Conservation (phyloP, 1,284 basidiomycete genomes). For the Microbotryum lychnidis-dioicae region DNA sequence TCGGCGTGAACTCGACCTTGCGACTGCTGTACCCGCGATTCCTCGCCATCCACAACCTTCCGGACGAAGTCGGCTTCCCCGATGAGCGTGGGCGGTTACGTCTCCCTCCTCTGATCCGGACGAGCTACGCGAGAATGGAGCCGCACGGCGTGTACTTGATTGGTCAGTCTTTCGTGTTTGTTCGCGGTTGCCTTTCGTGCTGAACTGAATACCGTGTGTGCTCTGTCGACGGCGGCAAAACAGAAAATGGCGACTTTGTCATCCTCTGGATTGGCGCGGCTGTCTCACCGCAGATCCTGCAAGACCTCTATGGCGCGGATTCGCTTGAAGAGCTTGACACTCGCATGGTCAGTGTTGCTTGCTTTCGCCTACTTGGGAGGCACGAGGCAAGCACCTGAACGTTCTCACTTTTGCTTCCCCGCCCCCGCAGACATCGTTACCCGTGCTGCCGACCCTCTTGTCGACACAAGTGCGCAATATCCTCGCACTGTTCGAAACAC, state of each 20-base stretch:
- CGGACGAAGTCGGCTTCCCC: conserved; percentile 62
- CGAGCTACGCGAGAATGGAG: conserved; percentile 81
- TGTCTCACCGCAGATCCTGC: conserved; percentile 70
- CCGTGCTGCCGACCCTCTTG: conserved; percentile 63
- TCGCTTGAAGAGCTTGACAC: conserved; percentile 65
- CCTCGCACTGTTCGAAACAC: conserved; percentile 57
- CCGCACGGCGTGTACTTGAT: conserved; percentile 83
- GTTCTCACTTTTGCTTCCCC: neutral
- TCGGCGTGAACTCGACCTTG: conserved; percentile 62
- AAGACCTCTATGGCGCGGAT: conserved; percentile 79
- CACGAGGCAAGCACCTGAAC: neutral
- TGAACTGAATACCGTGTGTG: neutral
- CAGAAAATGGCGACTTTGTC: conserved; percentile 84
- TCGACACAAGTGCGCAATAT: conserved; percentile 82
- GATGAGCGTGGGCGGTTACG: conserved; percentile 52
- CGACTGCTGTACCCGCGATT: conserved; percentile 82
- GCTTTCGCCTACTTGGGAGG: neutral
- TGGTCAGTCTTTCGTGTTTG: conserved; percentile 47
- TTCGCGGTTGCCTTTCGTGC: neutral
- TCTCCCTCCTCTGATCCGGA: conserved; percentile 72
- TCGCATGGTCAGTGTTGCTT: conserved; percentile 52
- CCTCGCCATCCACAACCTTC: conserved; percentile 78
- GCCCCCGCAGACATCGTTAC: conserved; percentile 55
- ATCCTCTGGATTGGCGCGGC: conserved; percentile 86
- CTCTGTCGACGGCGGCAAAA: conserved; percentile 1